A percentile compares a stretch with the other conserved stretches of the same genome.
Evolutionary conservation across 1,139 yeast species (phyloP).

Genomic region (Taphrina flavorubra): DNA sequence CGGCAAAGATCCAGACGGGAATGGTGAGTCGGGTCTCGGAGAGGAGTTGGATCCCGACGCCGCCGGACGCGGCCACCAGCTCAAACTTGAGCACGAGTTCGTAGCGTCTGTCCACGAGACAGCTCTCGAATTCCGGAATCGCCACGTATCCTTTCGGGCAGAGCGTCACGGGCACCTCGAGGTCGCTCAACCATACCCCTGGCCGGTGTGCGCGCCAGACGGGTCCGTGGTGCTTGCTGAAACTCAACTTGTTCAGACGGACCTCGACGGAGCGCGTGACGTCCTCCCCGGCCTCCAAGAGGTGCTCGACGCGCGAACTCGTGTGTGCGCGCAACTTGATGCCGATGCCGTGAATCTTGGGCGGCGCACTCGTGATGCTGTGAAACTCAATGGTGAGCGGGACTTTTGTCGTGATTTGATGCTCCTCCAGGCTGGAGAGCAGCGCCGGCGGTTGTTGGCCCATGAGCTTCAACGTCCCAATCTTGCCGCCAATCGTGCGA

Average conservation of each 20-base stretch:
- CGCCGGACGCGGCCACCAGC: slow-evolving; percentile 10
- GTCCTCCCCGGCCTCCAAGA: slow-evolving; percentile 28
- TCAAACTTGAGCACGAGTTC: slow-evolving; percentile 30
- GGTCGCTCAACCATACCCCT: slow-evolving; percentile 32
- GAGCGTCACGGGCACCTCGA: slow-evolving; percentile 35
- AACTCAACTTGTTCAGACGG: slow-evolving; percentile 27
- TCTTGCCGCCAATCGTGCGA: slow-evolving; percentile 34
- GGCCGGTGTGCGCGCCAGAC: slow-evolving; percentile 34
- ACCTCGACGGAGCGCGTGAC: slow-evolving; percentile 27
- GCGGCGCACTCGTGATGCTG: slow-evolving; percentile 36
- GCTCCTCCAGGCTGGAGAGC: slow-evolving; percentile 38
- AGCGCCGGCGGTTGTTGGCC: slow-evolving; percentile 32
- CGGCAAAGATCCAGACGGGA: slow-evolving; percentile 39
- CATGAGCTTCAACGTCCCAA: slow-evolving; percentile 16
- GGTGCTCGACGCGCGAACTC: slow-evolving; percentile 34
- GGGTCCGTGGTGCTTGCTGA: slow-evolving; percentile 21
- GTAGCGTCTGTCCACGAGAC: slow-evolving; percentile 33
- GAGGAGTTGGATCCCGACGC: slow-evolving; percentile 3
- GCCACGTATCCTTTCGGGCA: slow-evolving; percentile 40
- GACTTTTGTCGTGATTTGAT: slow-evolving; percentile 30
- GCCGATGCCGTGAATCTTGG: slow-evolving; percentile 33
- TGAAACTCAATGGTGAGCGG: slow-evolving; percentile 30
- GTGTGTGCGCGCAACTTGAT: slow-evolving; percentile 34
- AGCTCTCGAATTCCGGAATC: slow-evolving; percentile 38
- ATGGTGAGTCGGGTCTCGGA: slow-evolving; percentile 29